Percentiles rank a stretch among this genome's conserved stretches.
Evolutionary conservation across 176 grass and related monocot species (phyloP).

Genomic region (Oryza meyeriana): DNA sequence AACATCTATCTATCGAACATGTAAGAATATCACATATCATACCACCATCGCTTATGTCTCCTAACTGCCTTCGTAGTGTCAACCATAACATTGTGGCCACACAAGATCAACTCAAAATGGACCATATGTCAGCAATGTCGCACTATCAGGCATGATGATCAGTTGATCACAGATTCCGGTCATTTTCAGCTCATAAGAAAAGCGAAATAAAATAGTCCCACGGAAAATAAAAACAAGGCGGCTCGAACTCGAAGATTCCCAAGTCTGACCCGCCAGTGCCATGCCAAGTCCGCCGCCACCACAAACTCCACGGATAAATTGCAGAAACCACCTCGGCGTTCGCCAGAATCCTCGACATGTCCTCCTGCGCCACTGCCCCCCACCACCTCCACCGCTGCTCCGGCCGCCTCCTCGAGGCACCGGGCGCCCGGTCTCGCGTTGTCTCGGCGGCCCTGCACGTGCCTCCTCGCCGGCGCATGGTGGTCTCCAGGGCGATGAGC

Average conservation of each 20-base stretch:
- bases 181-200: too few relatives aligned
- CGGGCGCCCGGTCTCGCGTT: not conserved
- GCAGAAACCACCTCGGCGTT: not conserved
- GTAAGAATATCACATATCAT: too few relatives aligned
- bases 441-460: not conserved
- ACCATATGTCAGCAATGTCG: too few relatives aligned
- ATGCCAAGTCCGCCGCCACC: too few relatives aligned
- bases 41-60: too few relatives aligned
- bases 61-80: too few relatives aligned
- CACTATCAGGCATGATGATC: too few relatives aligned
- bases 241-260: not conserved
- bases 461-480: not conserved
- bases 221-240: not conserved
- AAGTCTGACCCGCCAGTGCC: not conserved
- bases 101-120: too few relatives aligned
- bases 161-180: too few relatives aligned
- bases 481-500: not conserved
- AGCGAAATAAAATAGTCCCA: too few relatives aligned
- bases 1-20: too few relatives aligned
- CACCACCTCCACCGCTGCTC: not conserved
- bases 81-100: too few relatives aligned
- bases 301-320: not conserved
- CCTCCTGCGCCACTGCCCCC: slow-evolving; percentile 18
- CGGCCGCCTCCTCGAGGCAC: not conserved
- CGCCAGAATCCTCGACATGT: slow-evolving; percentile 1